Evolutionary conservation across 257 asterid species (phyloP), one percentile per base, ranked within the genome.

Genomic region (Forsythia suspensa): DNA sequence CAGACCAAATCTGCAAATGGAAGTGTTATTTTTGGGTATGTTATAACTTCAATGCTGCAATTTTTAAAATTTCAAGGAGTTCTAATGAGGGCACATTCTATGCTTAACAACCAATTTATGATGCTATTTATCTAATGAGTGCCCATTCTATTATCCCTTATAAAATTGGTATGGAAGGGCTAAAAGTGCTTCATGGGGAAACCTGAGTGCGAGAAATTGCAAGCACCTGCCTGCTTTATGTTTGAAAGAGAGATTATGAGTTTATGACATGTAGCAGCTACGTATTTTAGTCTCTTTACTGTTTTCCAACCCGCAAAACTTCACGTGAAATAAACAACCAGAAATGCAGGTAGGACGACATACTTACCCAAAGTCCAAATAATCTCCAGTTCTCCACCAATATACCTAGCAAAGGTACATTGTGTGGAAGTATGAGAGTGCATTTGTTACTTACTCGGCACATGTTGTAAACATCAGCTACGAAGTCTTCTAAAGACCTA

Each of bases 11-110:
- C 95, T 3, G 87, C 97, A 39, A 96, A 96, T 79, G 99, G 99
- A 85, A 96, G 90, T 82, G 98, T 94, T 85, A 89, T 94, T 81
- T 96, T 96, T 86, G 99, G 99, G 99, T 92, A 85, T 85, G 94
- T 82, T 73, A 40, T 65, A 74, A 42, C 41, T 82, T 82, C 71
- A 76, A 67, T 51, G 36, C 40, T 41, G 51, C 72, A 57, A 66
- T 68, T 72, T 71, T 71, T 51, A 46, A 57, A 70, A 61, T 73
- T 21, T 82, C 71, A 43, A 63, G 51, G 68, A 37, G 70, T 70
- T 76, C 74, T 74, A 43, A 68, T 52, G 8, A 24, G 36, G 12
- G 75, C 59, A 46, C 66, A 65, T 76, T 39, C 61, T 44, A 61
- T 63, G 43, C 24, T 43, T 65, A 13, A 44, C 16, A 65, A 10